phyloP scores from a whole-genome alignment of 1,284 basidiomycete species.

The Chondrostereum purpureum region DNA sequence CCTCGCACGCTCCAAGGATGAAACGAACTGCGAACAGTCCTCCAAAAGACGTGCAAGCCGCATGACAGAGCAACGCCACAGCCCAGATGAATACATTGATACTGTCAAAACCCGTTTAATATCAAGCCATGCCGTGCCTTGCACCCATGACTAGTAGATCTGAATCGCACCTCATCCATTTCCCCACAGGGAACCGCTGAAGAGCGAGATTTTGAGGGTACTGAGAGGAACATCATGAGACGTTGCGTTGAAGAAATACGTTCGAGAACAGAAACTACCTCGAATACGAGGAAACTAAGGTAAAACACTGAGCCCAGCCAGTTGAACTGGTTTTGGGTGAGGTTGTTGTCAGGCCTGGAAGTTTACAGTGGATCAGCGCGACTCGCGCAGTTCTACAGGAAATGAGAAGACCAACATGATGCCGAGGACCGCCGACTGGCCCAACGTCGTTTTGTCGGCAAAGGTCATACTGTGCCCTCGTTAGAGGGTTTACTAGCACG shows the following conservation, averaged over 20 bases:
- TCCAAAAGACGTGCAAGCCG: constrained; percentile 35
- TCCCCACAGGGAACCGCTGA: constrained; percentile 72
- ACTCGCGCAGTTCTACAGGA: not conserved
- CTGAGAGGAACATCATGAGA: constrained; percentile 36
- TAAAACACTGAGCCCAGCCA: constrained; percentile 78
- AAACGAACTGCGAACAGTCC: constrained; percentile 60
- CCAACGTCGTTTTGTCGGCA: constrained; percentile 72
- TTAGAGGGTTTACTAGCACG: constrained; percentile 13
- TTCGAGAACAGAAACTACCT: constrained; percentile 22
- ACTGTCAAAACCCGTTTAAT: constrained; percentile 40
- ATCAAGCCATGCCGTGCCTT: too few species aligned
- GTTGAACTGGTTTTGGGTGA: constrained; percentile 42
- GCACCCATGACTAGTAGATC: not conserved
- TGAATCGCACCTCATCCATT: constrained; percentile 50
- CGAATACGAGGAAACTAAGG: constrained; percentile 48
- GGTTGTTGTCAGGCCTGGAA: constrained; percentile 19
- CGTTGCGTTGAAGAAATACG: not conserved
- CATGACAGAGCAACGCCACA: constrained; percentile 43
- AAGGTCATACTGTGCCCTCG: constrained; percentile 47
- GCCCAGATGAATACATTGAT: constrained; percentile 69
- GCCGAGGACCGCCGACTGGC: constrained; percentile 65
- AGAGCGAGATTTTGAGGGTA: constrained; percentile 76
- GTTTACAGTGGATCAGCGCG: not conserved
- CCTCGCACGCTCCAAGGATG: constrained; percentile 54
- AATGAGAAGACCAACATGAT: constrained; percentile 38